Base-by-base conservation (phyloP, 345 rosid genomes). In the Sisymbrium altissimum region DNA sequence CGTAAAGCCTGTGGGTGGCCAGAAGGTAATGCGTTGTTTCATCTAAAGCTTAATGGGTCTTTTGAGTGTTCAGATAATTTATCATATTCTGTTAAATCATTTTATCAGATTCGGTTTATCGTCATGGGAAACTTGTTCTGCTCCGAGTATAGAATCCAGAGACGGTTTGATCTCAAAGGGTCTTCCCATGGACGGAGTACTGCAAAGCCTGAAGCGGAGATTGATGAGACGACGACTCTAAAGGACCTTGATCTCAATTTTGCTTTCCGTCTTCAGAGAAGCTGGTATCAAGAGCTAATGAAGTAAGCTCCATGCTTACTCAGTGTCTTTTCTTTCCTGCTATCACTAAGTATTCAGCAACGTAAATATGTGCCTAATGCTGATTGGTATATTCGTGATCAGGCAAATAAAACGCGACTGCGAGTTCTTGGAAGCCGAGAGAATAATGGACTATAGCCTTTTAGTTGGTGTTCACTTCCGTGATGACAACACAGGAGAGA, bases 91-190 rank as follows among this genome's bases (percentile, higher is more conserved):
- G 64, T 45, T 29, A 38, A 23, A 12, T 25, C 5, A 3, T 48
- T 39, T 39, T 58, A 21, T 30, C 86, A 95, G 99, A 90, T 83
- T 18, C 93, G 99, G 40, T 95, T 95, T 60, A 86, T 95, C 18
- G 97, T 95, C 79, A 95, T 95, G 99, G 93, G 97, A 62, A 95
- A 95, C 76, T 78, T 95, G 82, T 95, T 95, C 81, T 92, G 97
- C 84, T 95, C 99, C 0, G 97, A 92, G 61, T 92, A 92, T 53
- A 83, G 96, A 79, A 95, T 95, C 58, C 97, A 95, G 79, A 83
- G 96, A 61, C 92, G 97, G 59, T 95, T 88, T 83, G 99, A 95
- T 74, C 86, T 95, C 35, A 95, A 95, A 85, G 99, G 99, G 49
- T 95, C 99, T 55, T 92, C 99, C 23, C 88, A 95, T 46, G 99